Base-by-base conservation (phyloP, 352 stramenopile species). In the Pythium sukuiense region DNA sequence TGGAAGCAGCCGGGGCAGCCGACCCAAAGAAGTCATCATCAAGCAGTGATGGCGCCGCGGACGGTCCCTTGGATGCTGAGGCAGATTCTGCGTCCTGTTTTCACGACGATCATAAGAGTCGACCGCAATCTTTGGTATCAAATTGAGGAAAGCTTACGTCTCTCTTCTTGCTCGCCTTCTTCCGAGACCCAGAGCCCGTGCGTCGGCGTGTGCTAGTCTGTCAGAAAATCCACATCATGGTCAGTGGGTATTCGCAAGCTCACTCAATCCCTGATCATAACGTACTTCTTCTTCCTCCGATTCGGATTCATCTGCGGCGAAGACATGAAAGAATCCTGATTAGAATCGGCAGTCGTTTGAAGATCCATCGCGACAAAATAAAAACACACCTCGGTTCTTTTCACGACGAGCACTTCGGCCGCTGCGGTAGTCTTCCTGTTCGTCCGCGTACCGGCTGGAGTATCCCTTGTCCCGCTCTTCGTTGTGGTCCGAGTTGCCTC, bases 21-120 rank as follows among this genome's bases (percentile, higher is more conserved):
- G 77, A 65, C 7, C 71, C 74, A 46, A 95, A 95, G 61, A 95
- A 93, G 61, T 92, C 84, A 41, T 81, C 80, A 49, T 93, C 87
- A 32, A 95, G 64, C 3, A 95, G 76, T 6, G 84, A 93, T 8
- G 87, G 84, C 14, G 79, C 76, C 16, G 81, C 70, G 14, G 84
- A 88, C 6, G 84, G 81, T 14, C 74, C 74, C 69, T 90, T 92
- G 1, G 76, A 73, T 49, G 74, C 49, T 30, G 78, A 73, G 24
- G 63, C 58, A 54, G 77, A 72, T 16, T 73, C 63, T 57, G 85
- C 73, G 59, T 90, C 55, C 18, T 72, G 18, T 46, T 57, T 54
- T 24, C 65, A 54, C 30, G 37, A 58, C 6, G 16, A 43, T 29
- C 14, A 18, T 68, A 14, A 61, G 37, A 0, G 54, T 35, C 18